These are phyloP conservation scores for Huntiella moniliformis DNA, from an alignment of 2,329 filamentous ascomycete genomes.

Conservation along the genomic window DNA sequence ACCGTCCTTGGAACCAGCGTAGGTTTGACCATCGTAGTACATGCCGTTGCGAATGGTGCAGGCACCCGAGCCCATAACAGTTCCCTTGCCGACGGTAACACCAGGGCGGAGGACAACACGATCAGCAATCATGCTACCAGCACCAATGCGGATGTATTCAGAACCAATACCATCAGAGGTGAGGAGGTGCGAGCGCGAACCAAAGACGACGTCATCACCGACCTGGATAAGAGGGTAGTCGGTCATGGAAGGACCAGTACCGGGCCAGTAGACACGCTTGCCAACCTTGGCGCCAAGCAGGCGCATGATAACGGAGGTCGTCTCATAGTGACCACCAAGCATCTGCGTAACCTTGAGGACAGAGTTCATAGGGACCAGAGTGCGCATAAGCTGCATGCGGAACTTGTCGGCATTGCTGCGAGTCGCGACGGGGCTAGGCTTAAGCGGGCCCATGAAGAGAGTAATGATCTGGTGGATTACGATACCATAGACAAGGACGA, in stretches of 20 bases:
- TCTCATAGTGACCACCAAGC: slow-evolving; percentile 36
- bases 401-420: slow-evolving; percentile 24
- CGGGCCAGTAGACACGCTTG: slow-evolving; percentile 37
- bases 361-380: slow-evolving; percentile 24
- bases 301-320: slow-evolving; percentile 30
- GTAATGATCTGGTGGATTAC: slow-evolving; percentile 24
- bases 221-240: slow-evolving; percentile 37
- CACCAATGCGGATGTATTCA: slow-evolving; percentile 26
- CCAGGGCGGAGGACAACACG: slow-evolving; percentile 34
- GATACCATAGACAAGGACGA: slow-evolving; percentile 25
- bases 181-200: slow-evolving; percentile 33
- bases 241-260: slow-evolving; percentile 32
- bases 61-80: slow-evolving; percentile 35
- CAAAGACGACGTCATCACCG: slow-evolving; percentile 41
- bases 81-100: slow-evolving; percentile 27
- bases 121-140: slow-evolving; percentile 37
- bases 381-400: slow-evolving; percentile 25
- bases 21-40: slow-evolving; percentile 28
- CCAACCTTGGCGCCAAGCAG: slow-evolving; percentile 33
- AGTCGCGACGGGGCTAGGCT: slow-evolving; percentile 16
- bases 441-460: slow-evolving; percentile 21
- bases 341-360: slow-evolving; percentile 30
- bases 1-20: slow-evolving; percentile 32
- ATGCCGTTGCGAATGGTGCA: slow-evolving; percentile 26
- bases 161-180: slow-evolving; percentile 33